Conservation (phyloP, 306 rosid genomes). For the Begonia fuchsioides region DNA sequence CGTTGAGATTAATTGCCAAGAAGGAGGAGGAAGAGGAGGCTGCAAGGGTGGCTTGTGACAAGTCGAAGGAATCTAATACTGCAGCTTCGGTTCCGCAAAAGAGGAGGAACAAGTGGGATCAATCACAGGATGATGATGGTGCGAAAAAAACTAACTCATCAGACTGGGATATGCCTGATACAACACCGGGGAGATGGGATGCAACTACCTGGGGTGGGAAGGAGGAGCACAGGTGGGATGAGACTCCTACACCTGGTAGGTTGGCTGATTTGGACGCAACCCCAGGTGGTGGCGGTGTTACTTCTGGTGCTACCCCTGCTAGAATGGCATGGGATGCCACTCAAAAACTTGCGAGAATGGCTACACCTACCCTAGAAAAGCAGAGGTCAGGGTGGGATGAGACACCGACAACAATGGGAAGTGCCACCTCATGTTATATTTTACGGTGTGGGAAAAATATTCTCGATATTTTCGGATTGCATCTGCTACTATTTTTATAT, state of each 20-base stretch:
- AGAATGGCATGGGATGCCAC: slow-evolving; percentile 83
- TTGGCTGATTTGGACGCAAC: slow-evolving; percentile 52
- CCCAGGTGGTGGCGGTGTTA: slow-evolving; percentile 41
- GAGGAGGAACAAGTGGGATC: slow-evolving; percentile 68
- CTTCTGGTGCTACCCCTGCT: slow-evolving; percentile 66
- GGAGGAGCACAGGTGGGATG: slow-evolving; percentile 77
- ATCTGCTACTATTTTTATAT: no score
- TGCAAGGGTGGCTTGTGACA: slow-evolving; percentile 16
- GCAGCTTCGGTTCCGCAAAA: slow-evolving; percentile 24
- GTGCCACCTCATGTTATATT: no score
- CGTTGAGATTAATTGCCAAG: slow-evolving; percentile 31
- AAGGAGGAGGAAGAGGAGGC: slow-evolving; percentile 58
- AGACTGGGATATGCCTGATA: slow-evolving; percentile 57
- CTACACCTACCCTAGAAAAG: slow-evolving; percentile 55
- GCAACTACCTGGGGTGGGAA: slow-evolving; percentile 40
- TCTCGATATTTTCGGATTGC: no score
- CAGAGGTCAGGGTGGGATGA: slow-evolving; percentile 79
- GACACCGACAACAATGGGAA: slow-evolving; percentile 64
- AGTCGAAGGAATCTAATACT: background rate
- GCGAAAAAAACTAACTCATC: slow-evolving; percentile 34
- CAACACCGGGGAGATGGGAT: slow-evolving; percentile 46
- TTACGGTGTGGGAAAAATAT: no score
- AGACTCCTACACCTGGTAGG: slow-evolving; percentile 60
- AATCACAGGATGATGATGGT: slow-evolving; percentile 43
- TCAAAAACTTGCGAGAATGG: slow-evolving; percentile 51